Evolutionary conservation across 148 eudicot genomes (phyloP), one percentile per base, ranked within the genome.

Genomic region (Polygonum aviculare): DNA sequence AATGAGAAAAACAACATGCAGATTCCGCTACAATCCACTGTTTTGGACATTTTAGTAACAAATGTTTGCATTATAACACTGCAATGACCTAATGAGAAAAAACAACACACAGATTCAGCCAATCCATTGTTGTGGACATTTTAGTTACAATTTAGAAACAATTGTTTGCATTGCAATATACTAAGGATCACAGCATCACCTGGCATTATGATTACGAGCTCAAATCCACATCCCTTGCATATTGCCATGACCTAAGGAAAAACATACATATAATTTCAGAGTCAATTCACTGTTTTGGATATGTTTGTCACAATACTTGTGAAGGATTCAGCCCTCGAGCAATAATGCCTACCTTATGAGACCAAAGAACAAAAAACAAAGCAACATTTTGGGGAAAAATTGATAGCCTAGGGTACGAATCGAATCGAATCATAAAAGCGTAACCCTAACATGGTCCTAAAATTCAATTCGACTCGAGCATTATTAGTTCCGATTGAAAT

Each of bases 381-480:
- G 15, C 15, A 50, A 14, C 69, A 63, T 3, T 31, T 63, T 11
- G 39, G 33, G 63, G 3, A 12, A 3, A 57, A 57, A 18, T 57
- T 57, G 63, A 57, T n/a, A 57, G 21, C 33, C 63, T 11, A 14
- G n/a, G n/a, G 55, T 50, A 50, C 55, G 55, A 3, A 50, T 12
- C 19, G 55, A n/a, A 50, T 21, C 63, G 12, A 19, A 19, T 57
- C 63, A 57, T 7, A 57, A 57, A 57, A 22, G 63, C 63, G 26
- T 19, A 57, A 57, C 63, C 63, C 63, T 57, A 57, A 57, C 63
- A 33, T 22, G 63, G 63, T 57, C 63, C 63, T 57, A 57, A 57
- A 57, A 57, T 57, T 57, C 31, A 57, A 19, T 57, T n/a, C 63
- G 21, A 7, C 3, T 9, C 63, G 21, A 57, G 63, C 63, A 57